Percentiles rank a stretch among this genome's conserved stretches.
These are phyloP conservation scores for Pyracantha coccinea DNA, from an alignment of 331 rosid species.

Conservation along the genomic window DNA sequence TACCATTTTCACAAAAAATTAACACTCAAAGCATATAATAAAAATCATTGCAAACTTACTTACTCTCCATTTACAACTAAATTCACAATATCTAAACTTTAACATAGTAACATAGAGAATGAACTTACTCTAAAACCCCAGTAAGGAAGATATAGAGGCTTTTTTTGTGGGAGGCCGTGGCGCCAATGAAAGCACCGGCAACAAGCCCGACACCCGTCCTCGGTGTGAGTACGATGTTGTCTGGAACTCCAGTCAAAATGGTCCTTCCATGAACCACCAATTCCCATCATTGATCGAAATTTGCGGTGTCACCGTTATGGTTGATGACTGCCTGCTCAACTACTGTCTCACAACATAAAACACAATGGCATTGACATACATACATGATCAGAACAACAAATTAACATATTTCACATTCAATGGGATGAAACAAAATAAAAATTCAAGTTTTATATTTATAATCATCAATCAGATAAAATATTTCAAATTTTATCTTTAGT, in stretches of 20 bases:
- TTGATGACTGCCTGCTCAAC: slow-evolving; percentile 30
- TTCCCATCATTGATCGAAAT: slow-evolving; percentile 65
- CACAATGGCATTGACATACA: background rate
- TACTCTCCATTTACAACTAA: background rate
- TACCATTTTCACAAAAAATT: background rate
- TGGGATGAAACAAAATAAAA: background rate
- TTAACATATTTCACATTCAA: background rate
- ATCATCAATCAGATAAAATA: background rate
- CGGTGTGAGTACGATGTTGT: slow-evolving; percentile 67
- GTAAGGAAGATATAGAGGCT: slow-evolving; percentile 84
- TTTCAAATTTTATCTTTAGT: background rate
- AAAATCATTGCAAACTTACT: background rate
- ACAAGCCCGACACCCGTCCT: slow-evolving; percentile 62
- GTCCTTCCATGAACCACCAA: slow-evolving; percentile 89
- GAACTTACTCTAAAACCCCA: slow-evolving; percentile 74
- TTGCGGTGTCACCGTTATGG: slow-evolving; percentile 72
- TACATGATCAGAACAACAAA: background rate
- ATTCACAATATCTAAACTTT: background rate
- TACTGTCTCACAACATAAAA: slow-evolving; percentile 22
- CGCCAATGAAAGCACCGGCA: slow-evolving; percentile 82
- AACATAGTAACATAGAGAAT: background rate
- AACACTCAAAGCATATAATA: background rate
- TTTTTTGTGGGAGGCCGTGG: slow-evolving; percentile 58
- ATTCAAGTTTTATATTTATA: too few relatives aligned
- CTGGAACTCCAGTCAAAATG: slow-evolving; percentile 76